Evolutionary conservation across 2,329 filamentous ascomycete genomes (phyloP).

Genomic region (Aspergillus ruber): DNA sequence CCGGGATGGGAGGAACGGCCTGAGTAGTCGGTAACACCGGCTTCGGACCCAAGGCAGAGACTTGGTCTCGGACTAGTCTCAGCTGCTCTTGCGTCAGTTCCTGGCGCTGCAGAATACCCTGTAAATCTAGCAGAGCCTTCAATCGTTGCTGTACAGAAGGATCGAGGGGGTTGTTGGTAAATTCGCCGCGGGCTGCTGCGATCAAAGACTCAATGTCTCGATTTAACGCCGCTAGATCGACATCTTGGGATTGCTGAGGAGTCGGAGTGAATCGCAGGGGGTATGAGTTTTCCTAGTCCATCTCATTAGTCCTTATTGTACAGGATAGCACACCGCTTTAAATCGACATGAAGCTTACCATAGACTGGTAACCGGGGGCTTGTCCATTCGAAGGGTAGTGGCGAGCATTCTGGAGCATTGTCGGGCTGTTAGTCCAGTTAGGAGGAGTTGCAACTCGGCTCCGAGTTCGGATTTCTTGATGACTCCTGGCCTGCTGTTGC

Average conservation of each 20-base stretch:
- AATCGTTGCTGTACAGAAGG: slow-evolving; percentile 68
- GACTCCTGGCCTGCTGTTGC: slow-evolving; percentile 45
- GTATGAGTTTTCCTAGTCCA: slow-evolving; percentile 5
- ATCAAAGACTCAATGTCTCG: slow-evolving; percentile 78
- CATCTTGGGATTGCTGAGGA: slow-evolving; percentile 31
- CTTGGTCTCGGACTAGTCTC: slow-evolving; percentile 75
- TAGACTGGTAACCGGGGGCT: slow-evolving; percentile 16
- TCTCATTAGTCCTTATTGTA: background rate
- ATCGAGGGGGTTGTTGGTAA: slow-evolving; percentile 71
- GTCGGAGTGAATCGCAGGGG: slow-evolving; percentile 18
- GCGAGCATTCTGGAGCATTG: slow-evolving; percentile 11
- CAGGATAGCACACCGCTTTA: background rate
- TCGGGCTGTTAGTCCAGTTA: slow-evolving; percentile 57
- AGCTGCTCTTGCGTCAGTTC: slow-evolving; percentile 75
- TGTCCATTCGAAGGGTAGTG: slow-evolving; percentile 26
- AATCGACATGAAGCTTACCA: slow-evolving; percentile 12
- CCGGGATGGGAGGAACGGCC: slow-evolving; percentile 12
- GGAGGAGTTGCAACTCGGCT: slow-evolving; percentile 48
- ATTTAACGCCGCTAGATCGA: slow-evolving; percentile 66
- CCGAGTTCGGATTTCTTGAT: slow-evolving; percentile 50
- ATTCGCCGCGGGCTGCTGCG: slow-evolving; percentile 63
- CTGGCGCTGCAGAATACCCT: slow-evolving; percentile 70
- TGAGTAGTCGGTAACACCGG: slow-evolving; percentile 14
- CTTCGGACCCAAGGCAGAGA: slow-evolving; percentile 62
- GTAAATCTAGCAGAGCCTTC: slow-evolving; percentile 78